phyloP scores from a whole-genome alignment of 2,329 filamentous ascomycete species.

The Verticillium klebahnii region DNA sequence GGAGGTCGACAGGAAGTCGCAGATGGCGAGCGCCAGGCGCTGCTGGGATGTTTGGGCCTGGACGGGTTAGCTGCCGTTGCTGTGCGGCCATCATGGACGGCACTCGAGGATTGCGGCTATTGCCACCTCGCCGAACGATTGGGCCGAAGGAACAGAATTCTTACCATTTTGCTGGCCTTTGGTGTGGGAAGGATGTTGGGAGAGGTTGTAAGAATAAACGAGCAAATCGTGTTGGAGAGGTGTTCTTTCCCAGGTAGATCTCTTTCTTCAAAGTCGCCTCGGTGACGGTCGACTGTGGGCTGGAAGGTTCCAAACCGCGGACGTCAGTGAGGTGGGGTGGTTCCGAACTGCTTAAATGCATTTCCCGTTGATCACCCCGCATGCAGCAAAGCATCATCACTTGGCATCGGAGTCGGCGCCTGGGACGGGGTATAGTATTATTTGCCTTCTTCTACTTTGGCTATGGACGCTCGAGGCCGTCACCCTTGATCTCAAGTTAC shows the following conservation, averaged over 20 bases:
- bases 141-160: background rate
- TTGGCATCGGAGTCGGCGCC: background rate
- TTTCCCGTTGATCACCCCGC: background rate
- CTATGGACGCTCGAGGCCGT: too few species aligned
- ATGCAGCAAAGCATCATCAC: background rate
- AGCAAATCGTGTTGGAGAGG: background rate
- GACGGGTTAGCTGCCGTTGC: conserved; percentile 20
- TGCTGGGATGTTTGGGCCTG: conserved; percentile 56
- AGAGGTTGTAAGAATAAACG: conserved; percentile 1
- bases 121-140: background rate
- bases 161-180: conserved; percentile 8
- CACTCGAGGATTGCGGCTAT: conserved; percentile 28
- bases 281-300: conserved; percentile 3
- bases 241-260: conserved; percentile 15
- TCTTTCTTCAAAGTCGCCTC: conserved; percentile 2
- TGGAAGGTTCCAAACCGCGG: conserved; percentile 13
- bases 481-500: too few species aligned
- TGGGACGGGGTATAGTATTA: too few species aligned
- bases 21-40: conserved; percentile 93
- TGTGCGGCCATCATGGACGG: conserved; percentile 51
- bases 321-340: background rate
- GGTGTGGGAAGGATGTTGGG: background rate
- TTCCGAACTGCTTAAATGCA: background rate
- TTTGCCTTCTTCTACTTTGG: too few species aligned
- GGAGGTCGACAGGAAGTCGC: conserved; percentile 87